Percentiles rank a stretch among this genome's conserved stretches.
Evolutionary conservation across 2,329 filamentous ascomycete species (phyloP).

Genomic region (Emmonsiellopsis sp.): DNA sequence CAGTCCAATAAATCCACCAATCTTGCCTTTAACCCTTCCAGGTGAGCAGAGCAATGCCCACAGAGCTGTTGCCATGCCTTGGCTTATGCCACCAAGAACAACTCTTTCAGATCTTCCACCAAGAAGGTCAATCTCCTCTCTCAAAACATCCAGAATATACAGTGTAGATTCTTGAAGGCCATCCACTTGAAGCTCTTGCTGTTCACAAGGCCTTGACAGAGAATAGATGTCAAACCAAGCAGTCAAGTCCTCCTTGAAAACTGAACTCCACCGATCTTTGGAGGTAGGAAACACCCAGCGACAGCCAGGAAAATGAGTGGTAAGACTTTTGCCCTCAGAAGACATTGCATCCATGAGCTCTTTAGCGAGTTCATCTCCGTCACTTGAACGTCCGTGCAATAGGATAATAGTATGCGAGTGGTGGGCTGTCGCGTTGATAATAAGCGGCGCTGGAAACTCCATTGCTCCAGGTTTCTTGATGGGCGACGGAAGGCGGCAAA

Average conservation of each 20-base stretch:
- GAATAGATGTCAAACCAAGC: constrained; percentile 45
- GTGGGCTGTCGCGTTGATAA: too few relatives aligned
- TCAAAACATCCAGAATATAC: constrained; percentile 28
- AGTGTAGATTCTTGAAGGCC: constrained; percentile 33
- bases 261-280: constrained; percentile 27
- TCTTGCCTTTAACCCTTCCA: constrained; percentile 9
- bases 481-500: too few relatives aligned
- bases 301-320: constrained; percentile 22
- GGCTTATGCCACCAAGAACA: constrained; percentile 41
- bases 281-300: constrained; percentile 43
- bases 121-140: constrained; percentile 27
- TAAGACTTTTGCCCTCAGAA: constrained; percentile 25
- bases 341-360: constrained; percentile 35
- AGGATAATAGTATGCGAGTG: constrained; percentile 17
- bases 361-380: constrained; percentile 39
- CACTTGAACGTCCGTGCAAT: constrained; percentile 42
- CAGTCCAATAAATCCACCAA: constrained; percentile 41
- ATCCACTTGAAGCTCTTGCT: constrained; percentile 28
- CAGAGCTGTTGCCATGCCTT: constrained; percentile 39
- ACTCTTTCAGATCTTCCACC: constrained; percentile 19
- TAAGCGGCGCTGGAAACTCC: too few relatives aligned
- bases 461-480: too few relatives aligned
- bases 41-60: constrained; percentile 28
- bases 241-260: constrained; percentile 39
- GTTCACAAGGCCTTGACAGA: constrained; percentile 26